phyloP scores from a whole-genome alignment of 768 basidiomycete species.

The Rubroboletus pulcherrimus region DNA sequence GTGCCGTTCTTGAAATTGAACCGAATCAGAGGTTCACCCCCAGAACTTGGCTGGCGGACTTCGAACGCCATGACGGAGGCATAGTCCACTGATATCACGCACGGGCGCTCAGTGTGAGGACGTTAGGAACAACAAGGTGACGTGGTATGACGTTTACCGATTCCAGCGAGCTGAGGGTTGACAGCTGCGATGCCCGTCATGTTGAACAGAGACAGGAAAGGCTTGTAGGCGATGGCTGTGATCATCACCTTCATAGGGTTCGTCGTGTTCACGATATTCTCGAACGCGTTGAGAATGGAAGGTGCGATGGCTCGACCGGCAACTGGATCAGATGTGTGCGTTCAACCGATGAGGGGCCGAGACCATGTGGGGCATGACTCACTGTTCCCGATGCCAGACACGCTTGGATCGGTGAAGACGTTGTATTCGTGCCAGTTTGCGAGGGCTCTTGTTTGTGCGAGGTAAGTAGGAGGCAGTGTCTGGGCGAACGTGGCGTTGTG shows the following conservation, averaged over 20 bases:
- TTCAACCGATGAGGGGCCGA: background rate
- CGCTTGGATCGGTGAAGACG: slow-evolving; percentile 53
- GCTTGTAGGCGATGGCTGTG: slow-evolving; percentile 69
- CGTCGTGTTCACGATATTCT: slow-evolving; percentile 45
- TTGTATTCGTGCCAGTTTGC: slow-evolving; percentile 74
- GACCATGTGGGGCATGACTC: slow-evolving; percentile 6
- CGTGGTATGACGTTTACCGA: slow-evolving; percentile 38
- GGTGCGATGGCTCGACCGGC: slow-evolving; percentile 64
- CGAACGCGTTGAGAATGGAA: slow-evolving; percentile 51
- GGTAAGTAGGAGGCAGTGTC: slow-evolving; percentile 43
- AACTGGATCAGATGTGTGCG: slow-evolving; percentile 37
- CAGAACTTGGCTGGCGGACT: slow-evolving; percentile 45
- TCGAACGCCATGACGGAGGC: slow-evolving; percentile 57
- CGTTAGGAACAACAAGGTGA: background rate
- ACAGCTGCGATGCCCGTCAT: slow-evolving; percentile 57
- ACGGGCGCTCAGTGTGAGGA: background rate
- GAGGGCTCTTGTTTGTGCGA: slow-evolving; percentile 54
- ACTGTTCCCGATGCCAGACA: slow-evolving; percentile 67
- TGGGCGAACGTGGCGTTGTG: slow-evolving; percentile 56
- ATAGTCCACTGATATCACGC: slow-evolving; percentile 48
- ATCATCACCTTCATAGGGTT: slow-evolving; percentile 57
- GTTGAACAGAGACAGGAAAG: slow-evolving; percentile 74
- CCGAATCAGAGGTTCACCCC: slow-evolving; percentile 49
- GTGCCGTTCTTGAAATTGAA: slow-evolving; percentile 74
- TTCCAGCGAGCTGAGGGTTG: slow-evolving; percentile 51